These are phyloP conservation scores for Aspergillus carlsbadensis DNA, from an alignment of 495 filamentous ascomycete genomes.

Conservation along the genomic window DNA sequence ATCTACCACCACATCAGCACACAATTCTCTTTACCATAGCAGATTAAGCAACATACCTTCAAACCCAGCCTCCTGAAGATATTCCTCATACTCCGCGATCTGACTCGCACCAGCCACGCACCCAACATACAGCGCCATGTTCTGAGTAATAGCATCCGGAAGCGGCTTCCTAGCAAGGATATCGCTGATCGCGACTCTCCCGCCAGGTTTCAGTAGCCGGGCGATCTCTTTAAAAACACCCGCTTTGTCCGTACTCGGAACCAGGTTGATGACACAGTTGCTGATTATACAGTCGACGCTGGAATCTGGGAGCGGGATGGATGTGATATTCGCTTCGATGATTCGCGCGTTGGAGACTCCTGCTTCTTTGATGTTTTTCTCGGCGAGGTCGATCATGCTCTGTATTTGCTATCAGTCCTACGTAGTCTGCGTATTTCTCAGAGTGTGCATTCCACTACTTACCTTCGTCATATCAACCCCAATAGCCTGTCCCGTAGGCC, in stretches of 20 bases:
- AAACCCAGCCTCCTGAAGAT: conserved; percentile 51
- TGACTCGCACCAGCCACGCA: conserved; percentile 60
- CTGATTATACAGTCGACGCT: conserved; percentile 57
- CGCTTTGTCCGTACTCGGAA: conserved; percentile 43
- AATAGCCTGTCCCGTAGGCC: conserved; percentile 48
- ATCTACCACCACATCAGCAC: conserved; percentile 26
- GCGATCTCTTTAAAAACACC: conserved; percentile 58
- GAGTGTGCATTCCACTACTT: too few species aligned
- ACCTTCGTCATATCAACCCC: conserved; percentile 65
- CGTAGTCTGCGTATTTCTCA: too few species aligned
- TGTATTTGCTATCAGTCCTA: conserved; percentile 19
- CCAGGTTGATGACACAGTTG: neutral
- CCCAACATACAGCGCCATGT: conserved; percentile 57
- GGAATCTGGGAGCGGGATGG: conserved; percentile 35
- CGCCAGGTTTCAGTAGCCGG: conserved; percentile 59
- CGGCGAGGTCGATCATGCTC: conserved; percentile 55
- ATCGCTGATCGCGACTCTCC: conserved; percentile 64
- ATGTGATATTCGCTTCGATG: conserved; percentile 48
- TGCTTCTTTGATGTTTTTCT: conserved; percentile 27
- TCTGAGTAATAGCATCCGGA: conserved; percentile 43
- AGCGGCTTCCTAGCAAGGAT: conserved; percentile 56
- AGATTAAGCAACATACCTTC: conserved; percentile 33
- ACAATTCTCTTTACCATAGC: neutral
- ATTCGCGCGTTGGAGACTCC: conserved; percentile 43
- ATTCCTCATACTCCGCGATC: conserved; percentile 54